Evolutionary conservation across 2,329 filamentous ascomycete species (phyloP).

Genomic region (Davidsoniella eucalypti): DNA sequence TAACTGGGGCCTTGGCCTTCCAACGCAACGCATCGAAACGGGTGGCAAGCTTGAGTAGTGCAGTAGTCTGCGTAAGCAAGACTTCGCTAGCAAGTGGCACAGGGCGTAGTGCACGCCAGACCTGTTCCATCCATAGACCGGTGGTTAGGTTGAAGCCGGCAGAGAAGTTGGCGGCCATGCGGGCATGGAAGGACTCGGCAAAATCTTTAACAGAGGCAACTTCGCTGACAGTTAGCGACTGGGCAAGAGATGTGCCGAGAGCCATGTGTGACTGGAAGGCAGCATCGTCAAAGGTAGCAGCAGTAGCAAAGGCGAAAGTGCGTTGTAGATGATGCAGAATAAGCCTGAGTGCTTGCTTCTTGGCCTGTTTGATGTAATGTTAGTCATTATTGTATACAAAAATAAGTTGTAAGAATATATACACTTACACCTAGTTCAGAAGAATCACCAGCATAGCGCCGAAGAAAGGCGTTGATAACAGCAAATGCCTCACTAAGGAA

Average conservation of each 20-base stretch:
- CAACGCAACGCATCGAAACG: slow-evolving; percentile 46
- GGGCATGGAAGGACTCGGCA: slow-evolving; percentile 23
- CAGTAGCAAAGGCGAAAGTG: slow-evolving; percentile 32
- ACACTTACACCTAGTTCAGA: slow-evolving; percentile 2
- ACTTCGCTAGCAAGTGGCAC: slow-evolving; percentile 31
- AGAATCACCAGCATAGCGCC: background rate
- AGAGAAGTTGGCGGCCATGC: slow-evolving; percentile 41
- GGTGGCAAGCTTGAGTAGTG: slow-evolving; percentile 38
- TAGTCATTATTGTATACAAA: background rate
- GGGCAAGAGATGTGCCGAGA: slow-evolving; percentile 22
- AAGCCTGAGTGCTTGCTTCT: slow-evolving; percentile 19
- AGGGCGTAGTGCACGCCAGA: slow-evolving; percentile 62
- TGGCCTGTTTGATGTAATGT: slow-evolving; percentile 2
- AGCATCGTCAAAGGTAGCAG: slow-evolving; percentile 39
- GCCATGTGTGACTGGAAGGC: slow-evolving; percentile 46
- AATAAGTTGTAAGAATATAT: background rate
- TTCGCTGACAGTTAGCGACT: background rate
- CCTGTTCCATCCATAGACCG: slow-evolving; percentile 60
- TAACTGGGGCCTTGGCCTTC: slow-evolving; percentile 35
- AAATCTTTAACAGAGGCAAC: slow-evolving; percentile 18
- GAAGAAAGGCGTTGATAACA: slow-evolving; percentile 28
- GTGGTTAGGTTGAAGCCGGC: slow-evolving; percentile 56
- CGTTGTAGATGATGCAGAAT: slow-evolving; percentile 38
- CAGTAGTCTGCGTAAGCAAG: slow-evolving; percentile 29
- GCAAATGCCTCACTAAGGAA: slow-evolving; percentile 29